Base-by-base conservation (phyloP, 371 early-diverging fungal species). In the Sporodiniella umbellata region DNA sequence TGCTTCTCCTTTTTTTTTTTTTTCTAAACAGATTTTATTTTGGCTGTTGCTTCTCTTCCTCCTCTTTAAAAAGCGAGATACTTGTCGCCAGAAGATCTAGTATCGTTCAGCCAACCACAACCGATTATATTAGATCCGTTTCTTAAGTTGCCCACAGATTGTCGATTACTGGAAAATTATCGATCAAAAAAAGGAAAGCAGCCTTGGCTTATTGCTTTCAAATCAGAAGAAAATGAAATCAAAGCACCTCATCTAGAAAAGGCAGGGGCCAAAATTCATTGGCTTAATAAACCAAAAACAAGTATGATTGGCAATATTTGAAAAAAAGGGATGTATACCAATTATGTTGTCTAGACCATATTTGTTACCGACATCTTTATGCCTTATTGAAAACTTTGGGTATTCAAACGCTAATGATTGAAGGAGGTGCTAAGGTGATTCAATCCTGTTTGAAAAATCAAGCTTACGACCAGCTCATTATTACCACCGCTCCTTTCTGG, bases 371-470 rank as follows among this genome's bases (percentile, higher is more conserved):
- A 3, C 19, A 53, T 11, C 56, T 73, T 11, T 64, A 79, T 1
- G 24, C 46, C 14, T 33, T 40, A 14, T 46, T 83, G 31, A 48
- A 48, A 38, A 23, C 28, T 3, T 42, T 51, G 17, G 77, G 75
- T 1, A 79, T 84, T 8, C 50, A 57, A 6, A 55, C 70, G 0
- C 54, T 96, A 21, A 96, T 96, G 97, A 86, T 96, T 17, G 97
- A 96, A 77, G 97, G 97, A 12, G 97, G 97, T 2, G 84, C 94
- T 0, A 60, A 64, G 11, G 72, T 96, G 8, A 94, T 95, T 28
- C 71, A 79, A 23, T 67, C 82, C 1, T 89, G 90, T 48, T 55
- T 94, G 45, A 51, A 54, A 19, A 33, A 42, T 26, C 60, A 53
- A 24, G 55, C 51, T 1, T 43, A 76, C 28, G 84, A 90, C 53